These are phyloP conservation scores for Rhazya stricta DNA, from an alignment of 257 asterid species.

Conservation along the genomic window DNA sequence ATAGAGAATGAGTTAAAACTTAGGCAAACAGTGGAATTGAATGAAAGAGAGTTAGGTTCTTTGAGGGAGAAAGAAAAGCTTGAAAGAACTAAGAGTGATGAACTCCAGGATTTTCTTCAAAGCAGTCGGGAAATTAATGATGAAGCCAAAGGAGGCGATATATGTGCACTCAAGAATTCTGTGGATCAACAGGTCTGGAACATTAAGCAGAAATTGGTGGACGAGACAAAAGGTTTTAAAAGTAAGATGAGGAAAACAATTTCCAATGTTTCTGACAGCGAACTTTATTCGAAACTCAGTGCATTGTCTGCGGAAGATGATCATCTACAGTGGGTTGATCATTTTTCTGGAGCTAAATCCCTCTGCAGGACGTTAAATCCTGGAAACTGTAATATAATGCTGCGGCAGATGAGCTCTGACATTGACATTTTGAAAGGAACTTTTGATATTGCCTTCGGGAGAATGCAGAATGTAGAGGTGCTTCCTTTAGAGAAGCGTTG, in stretches of 20 bases:
- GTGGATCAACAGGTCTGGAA: constrained; percentile 48
- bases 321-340: constrained; percentile 8
- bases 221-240: constrained; percentile 29
- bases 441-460: constrained; percentile 58
- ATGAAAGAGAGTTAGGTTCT: constrained; percentile 39
- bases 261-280: constrained; percentile 36
- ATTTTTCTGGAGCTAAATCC: constrained; percentile 16
- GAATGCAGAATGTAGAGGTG: constrained; percentile 44
- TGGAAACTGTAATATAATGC: constrained; percentile 32
- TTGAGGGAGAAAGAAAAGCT: constrained; percentile 37
- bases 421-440: constrained; percentile 57
- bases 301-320: constrained; percentile 14
- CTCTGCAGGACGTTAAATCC: constrained; percentile 21
- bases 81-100: constrained; percentile 22
- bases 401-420: constrained; percentile 57
- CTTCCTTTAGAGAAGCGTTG: constrained; percentile 64
- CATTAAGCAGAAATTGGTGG: constrained; percentile 55
- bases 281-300: constrained; percentile 27
- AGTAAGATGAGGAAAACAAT: constrained; percentile 22
- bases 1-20: constrained; percentile 51
- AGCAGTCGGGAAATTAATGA: constrained; percentile 3
- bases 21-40: constrained; percentile 38
- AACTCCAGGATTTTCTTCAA: constrained; percentile 9
- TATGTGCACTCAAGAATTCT: constrained; percentile 34
- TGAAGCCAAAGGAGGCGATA: constrained; percentile 27